Base-by-base conservation (phyloP, 345 rosid genomes). In the Eucalyptus grandis region DNA sequence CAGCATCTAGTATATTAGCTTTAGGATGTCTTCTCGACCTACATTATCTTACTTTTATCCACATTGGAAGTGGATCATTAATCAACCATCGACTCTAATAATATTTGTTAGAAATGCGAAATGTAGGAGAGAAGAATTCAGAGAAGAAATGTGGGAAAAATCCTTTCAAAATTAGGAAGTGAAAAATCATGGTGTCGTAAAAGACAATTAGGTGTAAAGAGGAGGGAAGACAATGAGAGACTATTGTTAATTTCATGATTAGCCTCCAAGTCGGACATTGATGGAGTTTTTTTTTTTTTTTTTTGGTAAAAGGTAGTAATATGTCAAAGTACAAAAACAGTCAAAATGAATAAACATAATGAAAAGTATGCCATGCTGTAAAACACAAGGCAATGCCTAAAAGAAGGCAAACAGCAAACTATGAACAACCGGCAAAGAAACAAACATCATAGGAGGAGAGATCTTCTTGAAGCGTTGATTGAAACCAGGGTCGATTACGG, bases 111-210 rank as follows among this genome's bases (percentile, higher is more conserved):
- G 11, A n/a, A 14, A n/a, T 14, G 11, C 9, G 1, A n/a, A 14
- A n/a, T 3, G 21, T 8, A 65, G 17, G 40, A 65, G 19, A 65
- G 37, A n/a, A 65, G 37, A 0, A 65, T n/a, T 65, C 11, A 65
- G 1, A 65, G 37, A 65, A 14, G 40, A 65, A 14, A 14, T 14
- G 40, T 65, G 37, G 21, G 17, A n/a, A 65, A 65, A n/a, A n/a
- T 6, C 77, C 77, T 65, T 65, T 65, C 37, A 65, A 65, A n/a
- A 65, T 65, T 8, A 65, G 21, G 16, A 65, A 65, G 37, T 15
- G 21, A 65, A n/a, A n/a, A 14, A 65, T 0, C 77, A 65, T 0
- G 4, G 37, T n/a, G 40, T n/a, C 6, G 19, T 8, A 14, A 16
- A 65, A 34, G 21, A 65, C 40, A 15, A n/a, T 65, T 15, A 5